Evolutionary conservation across 106 monocot species (phyloP), one percentile per base, ranked within the genome.

Genomic region (Dendrobium chrysotoxum): DNA sequence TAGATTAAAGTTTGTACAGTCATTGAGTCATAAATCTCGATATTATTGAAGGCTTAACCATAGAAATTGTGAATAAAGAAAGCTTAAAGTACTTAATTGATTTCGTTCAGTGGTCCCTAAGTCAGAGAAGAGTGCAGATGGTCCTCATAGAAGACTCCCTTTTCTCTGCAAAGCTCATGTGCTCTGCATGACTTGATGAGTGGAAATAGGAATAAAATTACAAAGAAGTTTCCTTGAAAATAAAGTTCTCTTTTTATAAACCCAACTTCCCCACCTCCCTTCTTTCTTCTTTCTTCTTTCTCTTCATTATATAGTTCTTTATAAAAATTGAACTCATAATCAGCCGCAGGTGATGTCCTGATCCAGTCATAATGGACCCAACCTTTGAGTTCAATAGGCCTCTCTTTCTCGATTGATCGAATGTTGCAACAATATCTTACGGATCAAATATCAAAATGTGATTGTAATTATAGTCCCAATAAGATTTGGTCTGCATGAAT

Each of bases 121-220:
- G 20, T 17, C 20, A 41, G 74, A 74, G 74, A 74, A n/a, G 41
- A 41, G 41, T 74, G 74, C 40, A 21, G 74, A 74, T 74, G 74
- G 74, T 21, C 74, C 74, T 35, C 40, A 41, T 74, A 20, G 74
- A 25, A 41, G 41, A 12, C 40, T 74, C 74, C 16, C 16, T 74
- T 73, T 41, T 41, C 12, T 20, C 74, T 74, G 74, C 74, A 74
- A 71, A 71, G 71, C 71, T 71, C 71, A 71, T 31, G 71, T 71
- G 71, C 71, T 71, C 31, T 35, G 28, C 71, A 15, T 71, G 50
- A 16, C 26, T 64, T 5, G 64, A 25, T 64, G 64, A 64, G 57
- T 64, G 64, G 64, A n/a, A 23, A 64, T 4, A 64, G 6, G 64
- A 64, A 64, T 25, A 13, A 50, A 13, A 50, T 13, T 50, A 50